Evolutionary conservation across 2,329 filamentous ascomycete species (phyloP).

Genomic region (Zymoseptoria ardabiliae): DNA sequence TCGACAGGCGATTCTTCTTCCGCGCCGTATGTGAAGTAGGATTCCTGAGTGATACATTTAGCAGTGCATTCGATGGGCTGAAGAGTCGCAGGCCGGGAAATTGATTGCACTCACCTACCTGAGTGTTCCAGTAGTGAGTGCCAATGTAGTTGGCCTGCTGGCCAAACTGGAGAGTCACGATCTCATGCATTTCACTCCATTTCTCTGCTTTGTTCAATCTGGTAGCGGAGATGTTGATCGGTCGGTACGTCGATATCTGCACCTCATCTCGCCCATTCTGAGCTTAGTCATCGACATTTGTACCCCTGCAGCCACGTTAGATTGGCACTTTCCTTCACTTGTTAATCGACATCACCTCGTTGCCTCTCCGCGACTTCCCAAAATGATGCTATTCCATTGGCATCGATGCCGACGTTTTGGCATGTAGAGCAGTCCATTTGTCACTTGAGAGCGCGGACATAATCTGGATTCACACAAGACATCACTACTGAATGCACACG

Average conservation of each 20-base stretch:
- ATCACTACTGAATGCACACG: no score
- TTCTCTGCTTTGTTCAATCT: no score
- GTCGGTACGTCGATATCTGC: background rate
- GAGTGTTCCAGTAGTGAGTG: slow-evolving; percentile 96
- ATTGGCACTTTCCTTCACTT: background rate
- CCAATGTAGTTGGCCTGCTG: slow-evolving; percentile 88
- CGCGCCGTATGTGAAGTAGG: slow-evolving; percentile 85
- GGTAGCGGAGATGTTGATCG: background rate
- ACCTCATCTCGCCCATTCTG: background rate
- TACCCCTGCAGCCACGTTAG: background rate
- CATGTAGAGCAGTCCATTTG: no score
- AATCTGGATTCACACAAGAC: no score
- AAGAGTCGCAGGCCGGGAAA: background rate
- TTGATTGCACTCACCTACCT: slow-evolving; percentile 45
- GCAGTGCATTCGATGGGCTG: background rate
- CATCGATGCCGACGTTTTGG: background rate
- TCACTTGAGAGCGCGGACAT: no score
- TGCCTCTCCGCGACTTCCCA: background rate
- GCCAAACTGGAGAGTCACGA: slow-evolving; percentile 87
- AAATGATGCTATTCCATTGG: background rate
- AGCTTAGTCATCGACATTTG: background rate
- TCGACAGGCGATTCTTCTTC: slow-evolving; percentile 62
- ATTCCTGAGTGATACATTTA: slow-evolving; percentile 56
- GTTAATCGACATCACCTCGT: background rate
- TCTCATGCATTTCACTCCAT: slow-evolving; percentile 70